Evolutionary conservation across 768 basidiomycete genomes (phyloP), one percentile per base, ranked within the genome.

Genomic region (Jaapia argillacea): DNA sequence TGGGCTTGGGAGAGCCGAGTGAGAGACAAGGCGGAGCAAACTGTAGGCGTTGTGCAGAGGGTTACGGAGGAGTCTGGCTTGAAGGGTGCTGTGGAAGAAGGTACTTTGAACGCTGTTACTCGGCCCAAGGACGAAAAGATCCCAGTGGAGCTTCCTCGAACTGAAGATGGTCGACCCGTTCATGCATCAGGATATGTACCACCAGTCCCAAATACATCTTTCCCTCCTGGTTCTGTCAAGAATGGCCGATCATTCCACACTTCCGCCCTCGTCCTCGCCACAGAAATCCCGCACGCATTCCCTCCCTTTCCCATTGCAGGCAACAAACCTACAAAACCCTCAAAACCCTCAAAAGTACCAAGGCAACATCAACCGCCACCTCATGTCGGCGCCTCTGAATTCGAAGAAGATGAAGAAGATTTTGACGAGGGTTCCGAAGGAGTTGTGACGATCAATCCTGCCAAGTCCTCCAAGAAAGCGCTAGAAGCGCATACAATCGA

Each of bases 81-180:
- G 28, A 10, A 16, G 28, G 28, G 16, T 16, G 10, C 10, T 10
- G 28, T 10, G 10, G 28, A 10, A 10, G 16, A 10, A 16, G 28
- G 16, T 33, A 33, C 16, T 16, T 10, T 33, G 28, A 10, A 16
- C 28, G 28, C 10, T 16, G 28, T 10, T 16, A 16, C 16, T 10
- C 10, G 16, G 28, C 47, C 48, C 12, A 50, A 50, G 12, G 52
- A 56, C 44, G 53, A 56, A 42, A 59, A 60, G 49, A 55, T 60
- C 12, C 59, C 59, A 4, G 56, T 56, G 20, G 59, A 60, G 45
- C 50, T 56, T 20, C 7, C 45, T 12, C 42, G 28, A 6, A 44
- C 31, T 18, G 31, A 36, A 16, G 44, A 25, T 4, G 45, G 45
- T 31, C 45, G 45, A 7, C 36, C 37, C 7, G 42, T 46, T 18